phyloP scores from a whole-genome alignment of 2,329 filamentous ascomycete genomes.

The Stemphylium lycopersici region DNA sequence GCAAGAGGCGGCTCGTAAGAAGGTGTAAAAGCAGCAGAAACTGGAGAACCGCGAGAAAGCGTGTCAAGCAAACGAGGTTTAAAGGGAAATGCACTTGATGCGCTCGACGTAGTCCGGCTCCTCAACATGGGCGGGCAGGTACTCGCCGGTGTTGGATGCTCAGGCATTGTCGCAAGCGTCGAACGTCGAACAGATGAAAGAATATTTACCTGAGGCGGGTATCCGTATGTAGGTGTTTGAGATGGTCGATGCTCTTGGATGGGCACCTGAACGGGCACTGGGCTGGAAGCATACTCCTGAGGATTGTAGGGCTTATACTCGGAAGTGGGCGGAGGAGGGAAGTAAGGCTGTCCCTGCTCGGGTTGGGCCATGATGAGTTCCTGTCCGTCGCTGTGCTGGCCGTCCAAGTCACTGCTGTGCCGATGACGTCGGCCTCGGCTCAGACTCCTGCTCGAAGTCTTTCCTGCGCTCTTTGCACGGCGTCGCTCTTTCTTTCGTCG shows the following conservation, averaged over 20 bases:
- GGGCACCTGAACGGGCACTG: constrained; percentile 15
- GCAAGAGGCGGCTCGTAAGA: constrained; percentile 48
- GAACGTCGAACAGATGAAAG: constrained; percentile 38
- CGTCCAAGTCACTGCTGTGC: constrained; percentile 34
- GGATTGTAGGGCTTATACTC: constrained; percentile 47
- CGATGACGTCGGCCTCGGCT: constrained; percentile 38
- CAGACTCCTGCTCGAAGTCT: constrained; percentile 29
- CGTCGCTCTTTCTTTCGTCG: constrained; percentile 29
- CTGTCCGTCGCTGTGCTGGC: constrained; percentile 26
- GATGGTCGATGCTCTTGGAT: constrained; percentile 31
- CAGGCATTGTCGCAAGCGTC: constrained; percentile 32
- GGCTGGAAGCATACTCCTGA: constrained; percentile 39
- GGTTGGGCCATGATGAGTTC: constrained; percentile 32
- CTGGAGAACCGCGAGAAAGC: constrained; percentile 37
- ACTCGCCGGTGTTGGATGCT: constrained; percentile 27
- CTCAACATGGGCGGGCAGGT: constrained; percentile 29
- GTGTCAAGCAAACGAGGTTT: constrained; percentile 24
- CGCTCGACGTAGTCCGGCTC: constrained; percentile 28
- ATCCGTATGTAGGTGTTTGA: constrained; percentile 35
- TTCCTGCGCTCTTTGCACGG: constrained; percentile 37
- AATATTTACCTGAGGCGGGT: constrained; percentile 47
- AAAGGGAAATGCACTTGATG: constrained; percentile 24
- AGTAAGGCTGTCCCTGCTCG: constrained; percentile 38
- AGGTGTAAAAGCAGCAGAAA: constrained; percentile 39
- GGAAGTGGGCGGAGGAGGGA: constrained; percentile 41